Percentiles rank a stretch among this genome's conserved stretches.
Conservation (phyloP, 345 rosid species). For the Geranium brycei region DNA sequence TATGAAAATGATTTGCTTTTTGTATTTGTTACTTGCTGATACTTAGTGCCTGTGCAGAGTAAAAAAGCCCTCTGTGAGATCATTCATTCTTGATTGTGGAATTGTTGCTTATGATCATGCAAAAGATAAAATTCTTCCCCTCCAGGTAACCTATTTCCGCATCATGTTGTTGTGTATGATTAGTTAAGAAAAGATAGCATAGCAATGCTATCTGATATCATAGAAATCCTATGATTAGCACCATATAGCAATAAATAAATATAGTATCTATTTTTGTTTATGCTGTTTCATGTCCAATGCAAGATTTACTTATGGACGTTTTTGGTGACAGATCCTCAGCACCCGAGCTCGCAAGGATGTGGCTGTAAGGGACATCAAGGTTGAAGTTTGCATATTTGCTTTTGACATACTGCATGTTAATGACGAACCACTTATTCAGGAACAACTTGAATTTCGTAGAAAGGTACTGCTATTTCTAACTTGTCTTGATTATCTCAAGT, state of each 20-base stretch:
- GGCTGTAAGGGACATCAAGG: slow-evolving; percentile 64
- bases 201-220: slow-evolving; percentile 1
- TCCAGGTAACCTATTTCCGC: slow-evolving; percentile 48
- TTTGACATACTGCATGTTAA: slow-evolving; percentile 75
- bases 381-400: slow-evolving; percentile 83
- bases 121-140: slow-evolving; percentile 66
- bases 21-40: neutral
- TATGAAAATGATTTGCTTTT: neutral
- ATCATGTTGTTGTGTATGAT: neutral
- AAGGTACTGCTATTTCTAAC: slow-evolving; percentile 37
- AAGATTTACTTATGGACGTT: neutral
- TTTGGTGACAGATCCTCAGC: slow-evolving; percentile 44
- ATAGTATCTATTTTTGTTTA: neutral
- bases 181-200: neutral
- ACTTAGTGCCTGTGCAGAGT: slow-evolving; percentile 34
- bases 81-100: slow-evolving; percentile 87
- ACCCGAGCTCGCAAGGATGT: slow-evolving; percentile 87
- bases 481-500: neutral
- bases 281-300: neutral
- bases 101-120: slow-evolving; percentile 79
- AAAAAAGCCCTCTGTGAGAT: slow-evolving; percentile 52
- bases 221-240: too few relatives aligned
- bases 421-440: slow-evolving; percentile 67
- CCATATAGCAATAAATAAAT: too few relatives aligned
- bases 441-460: slow-evolving; percentile 59